Percentiles rank a stretch among this genome's conserved stretches.
These are phyloP conservation scores for Herpetomonas tarakana DNA, from an alignment of 208 protist species.

Conservation along the genomic window DNA sequence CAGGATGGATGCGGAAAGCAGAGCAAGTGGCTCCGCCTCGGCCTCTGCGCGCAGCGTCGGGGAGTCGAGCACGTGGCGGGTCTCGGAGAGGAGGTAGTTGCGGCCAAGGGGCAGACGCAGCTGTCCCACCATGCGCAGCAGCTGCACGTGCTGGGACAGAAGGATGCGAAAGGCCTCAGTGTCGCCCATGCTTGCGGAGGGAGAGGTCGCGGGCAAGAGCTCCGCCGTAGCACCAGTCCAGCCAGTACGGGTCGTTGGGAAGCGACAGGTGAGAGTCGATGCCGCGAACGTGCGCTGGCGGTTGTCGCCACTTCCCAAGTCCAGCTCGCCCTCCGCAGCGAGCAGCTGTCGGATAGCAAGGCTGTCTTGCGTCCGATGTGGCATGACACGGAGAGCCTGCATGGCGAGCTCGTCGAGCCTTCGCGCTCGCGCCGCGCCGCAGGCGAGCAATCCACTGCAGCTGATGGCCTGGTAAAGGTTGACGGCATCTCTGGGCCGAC, in stretches of 20 bases:
- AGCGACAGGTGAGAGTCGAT: constrained; percentile 13
- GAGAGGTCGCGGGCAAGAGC: not conserved
- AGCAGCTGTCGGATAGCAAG: constrained; percentile 23
- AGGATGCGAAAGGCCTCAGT: constrained; percentile 57
- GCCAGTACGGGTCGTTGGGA: constrained; percentile 11
- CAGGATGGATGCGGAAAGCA: constrained; percentile 40
- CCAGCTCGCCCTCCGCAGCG: constrained; percentile 25
- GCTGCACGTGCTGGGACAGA: constrained; percentile 42
- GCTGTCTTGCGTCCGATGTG: constrained; percentile 24
- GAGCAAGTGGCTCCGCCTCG: constrained; percentile 44
- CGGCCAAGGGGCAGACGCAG: constrained; percentile 43
- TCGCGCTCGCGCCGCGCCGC: constrained; percentile 2
- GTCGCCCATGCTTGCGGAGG: constrained; percentile 7
- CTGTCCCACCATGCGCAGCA: constrained; percentile 43
- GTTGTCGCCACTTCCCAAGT: not conserved
- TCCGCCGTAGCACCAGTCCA: constrained; percentile 24
- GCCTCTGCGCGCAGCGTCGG: constrained; percentile 26
- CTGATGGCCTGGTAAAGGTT: constrained; percentile 41
- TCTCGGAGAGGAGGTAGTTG: constrained; percentile 56
- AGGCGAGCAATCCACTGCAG: constrained; percentile 16
- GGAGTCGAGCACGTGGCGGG: constrained; percentile 30
- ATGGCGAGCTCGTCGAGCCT: constrained; percentile 30
- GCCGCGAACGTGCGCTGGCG: constrained; percentile 10
- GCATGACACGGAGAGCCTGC: constrained; percentile 29
- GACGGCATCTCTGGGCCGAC: constrained; percentile 47